These are phyloP conservation scores for Pyrus communis DNA, from an alignment of 306 rosid species.

Conservation along the genomic window DNA sequence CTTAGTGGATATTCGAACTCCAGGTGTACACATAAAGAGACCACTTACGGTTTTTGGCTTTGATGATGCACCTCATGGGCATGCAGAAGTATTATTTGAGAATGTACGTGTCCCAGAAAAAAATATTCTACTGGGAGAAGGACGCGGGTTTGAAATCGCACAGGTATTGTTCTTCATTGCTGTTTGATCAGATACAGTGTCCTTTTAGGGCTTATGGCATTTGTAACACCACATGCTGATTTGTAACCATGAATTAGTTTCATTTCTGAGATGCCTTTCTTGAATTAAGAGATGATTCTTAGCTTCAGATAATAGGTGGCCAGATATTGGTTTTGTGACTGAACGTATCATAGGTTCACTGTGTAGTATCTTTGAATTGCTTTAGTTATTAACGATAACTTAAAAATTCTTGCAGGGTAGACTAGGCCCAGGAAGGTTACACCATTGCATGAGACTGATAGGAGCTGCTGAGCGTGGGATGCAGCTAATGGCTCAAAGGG, in stretches of 20 bases:
- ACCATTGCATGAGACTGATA: conserved; percentile 94
- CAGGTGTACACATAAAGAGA: conserved; percentile 75
- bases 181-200: background rate
- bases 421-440: conserved; percentile 96
- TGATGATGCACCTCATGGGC: conserved; percentile 99
- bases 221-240: background rate
- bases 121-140: conserved; percentile 85
- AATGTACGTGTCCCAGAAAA: conserved; percentile 69
- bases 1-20: conserved; percentile 76
- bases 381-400: background rate
- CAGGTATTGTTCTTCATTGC: conserved; percentile 47
- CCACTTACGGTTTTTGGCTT: conserved; percentile 84
- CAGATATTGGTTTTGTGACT: background rate
- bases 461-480: conserved; percentile 95
- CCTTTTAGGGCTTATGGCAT: background rate
- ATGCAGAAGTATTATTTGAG: conserved; percentile 77
- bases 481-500: conserved; percentile 75
- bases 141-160: conserved; percentile 97
- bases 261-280: background rate
- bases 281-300: background rate
- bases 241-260: background rate
- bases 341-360: background rate
- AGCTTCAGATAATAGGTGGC: background rate
- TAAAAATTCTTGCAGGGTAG: conserved; percentile 58
- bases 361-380: background rate